Evolutionary conservation across 1,284 basidiomycete genomes (phyloP).

Genomic region (Moniliophthora roreri): DNA sequence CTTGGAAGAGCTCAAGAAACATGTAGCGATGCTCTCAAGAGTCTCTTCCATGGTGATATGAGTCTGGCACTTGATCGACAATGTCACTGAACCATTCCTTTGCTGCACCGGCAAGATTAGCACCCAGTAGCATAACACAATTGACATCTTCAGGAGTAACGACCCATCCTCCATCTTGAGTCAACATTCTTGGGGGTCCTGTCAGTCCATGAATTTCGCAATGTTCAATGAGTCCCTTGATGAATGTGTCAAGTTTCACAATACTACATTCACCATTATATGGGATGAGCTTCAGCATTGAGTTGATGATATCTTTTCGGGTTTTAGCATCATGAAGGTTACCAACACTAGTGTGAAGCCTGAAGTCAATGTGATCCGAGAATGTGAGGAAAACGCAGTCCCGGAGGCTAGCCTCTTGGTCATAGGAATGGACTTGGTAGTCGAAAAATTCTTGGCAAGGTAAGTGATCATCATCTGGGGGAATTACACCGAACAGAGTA

Average conservation of each 20-base stretch:
- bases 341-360: too few relatives aligned
- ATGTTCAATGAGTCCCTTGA: background rate
- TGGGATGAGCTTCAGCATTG: background rate
- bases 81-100: background rate
- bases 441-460: too few relatives aligned
- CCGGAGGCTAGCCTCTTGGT: too few relatives aligned
- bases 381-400: too few relatives aligned
- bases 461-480: too few relatives aligned
- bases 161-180: background rate
- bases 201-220: background rate
- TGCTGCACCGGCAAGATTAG: background rate
- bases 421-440: too few relatives aligned
- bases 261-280: conserved; percentile 2
- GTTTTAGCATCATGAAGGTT: too few relatives aligned
- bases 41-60: background rate
- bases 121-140: background rate
- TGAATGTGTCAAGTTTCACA: background rate
- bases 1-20: background rate
- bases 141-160: background rate
- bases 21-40: background rate
- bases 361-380: too few relatives aligned
- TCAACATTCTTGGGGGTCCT: background rate
- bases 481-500: too few relatives aligned
- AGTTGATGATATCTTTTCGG: background rate
- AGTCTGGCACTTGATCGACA: background rate